Percentiles rank a stretch among this genome's conserved stretches.
These are phyloP conservation scores for Ophiocordyceps camponoti-saundersi DNA, from an alignment of 2,329 filamentous ascomycete species.

Conservation along the genomic window DNA sequence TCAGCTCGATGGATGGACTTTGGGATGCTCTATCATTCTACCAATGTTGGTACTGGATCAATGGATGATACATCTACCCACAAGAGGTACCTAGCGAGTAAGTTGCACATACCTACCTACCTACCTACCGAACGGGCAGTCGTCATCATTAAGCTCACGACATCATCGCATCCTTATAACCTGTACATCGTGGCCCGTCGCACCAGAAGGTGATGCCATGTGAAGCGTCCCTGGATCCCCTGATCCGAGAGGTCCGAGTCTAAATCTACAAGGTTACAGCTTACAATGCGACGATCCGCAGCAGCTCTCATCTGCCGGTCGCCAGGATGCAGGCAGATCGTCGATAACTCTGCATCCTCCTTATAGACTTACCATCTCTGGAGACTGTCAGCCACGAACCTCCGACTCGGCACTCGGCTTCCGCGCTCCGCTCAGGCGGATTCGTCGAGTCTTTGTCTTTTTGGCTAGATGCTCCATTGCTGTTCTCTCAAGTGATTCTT, in stretches of 20 bases:
- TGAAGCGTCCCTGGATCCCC: neutral
- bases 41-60: no score
- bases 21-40: no score
- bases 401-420: neutral
- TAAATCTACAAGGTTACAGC: neutral
- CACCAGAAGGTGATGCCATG: neutral
- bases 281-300: neutral
- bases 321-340: neutral
- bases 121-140: neutral
- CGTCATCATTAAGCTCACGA: neutral
- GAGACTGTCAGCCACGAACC: neutral
- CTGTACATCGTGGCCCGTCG: neutral
- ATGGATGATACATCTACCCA: no score
- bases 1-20: no score
- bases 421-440: neutral
- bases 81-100: no score
- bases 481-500: neutral
- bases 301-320: neutral
- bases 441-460: no score
- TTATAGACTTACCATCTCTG: neutral
- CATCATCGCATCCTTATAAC: neutral
- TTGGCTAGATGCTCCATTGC: neutral
- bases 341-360: neutral
- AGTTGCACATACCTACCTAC: neutral
- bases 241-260: neutral